Evolutionary conservation across 2,329 filamentous ascomycete genomes (phyloP).

Genomic region (Ophiosphaerella narmari): DNA sequence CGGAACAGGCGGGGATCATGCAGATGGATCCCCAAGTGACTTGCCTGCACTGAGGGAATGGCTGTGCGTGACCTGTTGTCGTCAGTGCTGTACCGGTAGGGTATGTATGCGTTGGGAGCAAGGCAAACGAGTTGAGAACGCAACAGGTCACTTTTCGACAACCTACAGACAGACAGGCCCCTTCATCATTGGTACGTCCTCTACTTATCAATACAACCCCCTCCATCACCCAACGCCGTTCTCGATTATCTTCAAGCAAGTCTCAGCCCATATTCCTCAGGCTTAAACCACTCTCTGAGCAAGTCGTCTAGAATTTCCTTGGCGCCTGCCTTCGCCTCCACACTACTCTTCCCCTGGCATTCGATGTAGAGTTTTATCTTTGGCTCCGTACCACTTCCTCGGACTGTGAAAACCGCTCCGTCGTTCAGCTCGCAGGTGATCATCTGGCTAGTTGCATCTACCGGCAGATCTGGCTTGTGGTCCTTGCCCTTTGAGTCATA

Average conservation of each 20-base stretch:
- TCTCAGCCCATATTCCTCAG: constrained; percentile 41
- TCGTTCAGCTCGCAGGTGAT: constrained; percentile 64
- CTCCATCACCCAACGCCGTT: too few relatives aligned
- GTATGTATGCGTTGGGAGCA: not conserved
- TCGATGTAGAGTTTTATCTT: constrained; percentile 68
- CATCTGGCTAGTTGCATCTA: constrained; percentile 65
- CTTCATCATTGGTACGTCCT: too few relatives aligned
- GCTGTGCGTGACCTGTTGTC: constrained; percentile 22
- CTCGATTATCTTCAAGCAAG: constrained; percentile 27
- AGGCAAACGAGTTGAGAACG: not conserved
- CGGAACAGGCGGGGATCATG: constrained; percentile 17
- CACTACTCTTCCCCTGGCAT: constrained; percentile 48
- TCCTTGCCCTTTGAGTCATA: constrained; percentile 61
- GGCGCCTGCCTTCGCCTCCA: constrained; percentile 51
- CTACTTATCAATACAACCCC: too few relatives aligned
- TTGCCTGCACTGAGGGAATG: constrained; percentile 22
- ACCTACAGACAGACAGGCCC: too few relatives aligned
- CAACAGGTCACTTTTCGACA: not conserved
- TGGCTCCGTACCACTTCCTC: constrained; percentile 67
- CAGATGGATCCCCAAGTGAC: too few relatives aligned
- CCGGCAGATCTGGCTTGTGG: constrained; percentile 59
- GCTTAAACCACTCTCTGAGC: constrained; percentile 56
- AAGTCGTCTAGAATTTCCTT: constrained; percentile 53
- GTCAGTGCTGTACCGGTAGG: constrained; percentile 21
- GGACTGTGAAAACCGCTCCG: constrained; percentile 61